Conservation (phyloP, 2,329 filamentous ascomycete genomes). For the Fusarium sp. region DNA sequence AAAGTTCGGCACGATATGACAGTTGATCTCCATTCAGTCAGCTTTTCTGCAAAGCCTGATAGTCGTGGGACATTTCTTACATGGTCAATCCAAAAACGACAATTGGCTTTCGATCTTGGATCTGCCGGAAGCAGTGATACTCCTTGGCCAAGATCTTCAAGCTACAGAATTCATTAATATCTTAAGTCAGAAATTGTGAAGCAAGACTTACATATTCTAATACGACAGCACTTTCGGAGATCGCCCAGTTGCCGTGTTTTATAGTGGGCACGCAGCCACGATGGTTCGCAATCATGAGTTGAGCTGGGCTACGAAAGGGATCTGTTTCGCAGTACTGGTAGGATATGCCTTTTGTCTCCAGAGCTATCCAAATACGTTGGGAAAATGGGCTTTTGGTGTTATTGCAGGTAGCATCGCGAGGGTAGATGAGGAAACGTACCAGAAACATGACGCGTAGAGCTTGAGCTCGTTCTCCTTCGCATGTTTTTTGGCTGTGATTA, state of each 20-base stretch:
- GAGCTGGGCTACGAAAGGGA: slow-evolving; percentile 74
- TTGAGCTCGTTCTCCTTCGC: slow-evolving; percentile 78
- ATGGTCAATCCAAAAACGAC: slow-evolving; percentile 84
- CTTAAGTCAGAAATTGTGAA: not conserved
- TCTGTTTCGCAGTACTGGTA: slow-evolving; percentile 92
- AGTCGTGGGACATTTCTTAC: slow-evolving; percentile 54
- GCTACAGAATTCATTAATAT: slow-evolving; percentile 50
- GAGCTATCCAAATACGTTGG: slow-evolving; percentile 88
- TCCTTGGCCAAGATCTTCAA: slow-evolving; percentile 78
- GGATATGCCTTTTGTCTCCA: slow-evolving; percentile 80
- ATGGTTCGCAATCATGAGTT: slow-evolving; percentile 79
- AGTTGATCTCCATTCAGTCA: slow-evolving; percentile 70
- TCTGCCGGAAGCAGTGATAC: slow-evolving; percentile 72
- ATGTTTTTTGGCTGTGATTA: slow-evolving; percentile 76
- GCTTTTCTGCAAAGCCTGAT: not conserved
- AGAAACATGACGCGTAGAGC: slow-evolving; percentile 86
- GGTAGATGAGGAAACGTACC: slow-evolving; percentile 64
- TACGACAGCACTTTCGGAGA: slow-evolving; percentile 83
- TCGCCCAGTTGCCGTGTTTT: slow-evolving; percentile 83
- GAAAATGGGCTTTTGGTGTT: slow-evolving; percentile 75
- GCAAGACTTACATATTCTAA: slow-evolving; percentile 79
- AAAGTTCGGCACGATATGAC: slow-evolving; percentile 80
- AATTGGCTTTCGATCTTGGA: slow-evolving; percentile 77
- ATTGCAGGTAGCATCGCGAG: not conserved
- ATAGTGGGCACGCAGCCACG: slow-evolving; percentile 81